These are phyloP conservation scores for Penicillium paneum DNA, from an alignment of 2,329 filamentous ascomycete genomes.

Conservation along the genomic window DNA sequence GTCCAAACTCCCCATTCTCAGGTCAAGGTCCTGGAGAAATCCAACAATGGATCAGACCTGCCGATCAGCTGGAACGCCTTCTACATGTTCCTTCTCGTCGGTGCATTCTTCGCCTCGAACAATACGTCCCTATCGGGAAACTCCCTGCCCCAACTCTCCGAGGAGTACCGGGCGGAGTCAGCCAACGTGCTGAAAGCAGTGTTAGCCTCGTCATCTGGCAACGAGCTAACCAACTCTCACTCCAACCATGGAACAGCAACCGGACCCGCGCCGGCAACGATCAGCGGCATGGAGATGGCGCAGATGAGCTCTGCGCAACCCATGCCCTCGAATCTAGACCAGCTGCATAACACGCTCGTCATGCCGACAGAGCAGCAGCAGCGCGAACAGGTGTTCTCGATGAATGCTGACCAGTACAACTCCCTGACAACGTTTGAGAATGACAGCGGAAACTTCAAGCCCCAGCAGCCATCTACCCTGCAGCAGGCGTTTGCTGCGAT, in stretches of 20 bases:
- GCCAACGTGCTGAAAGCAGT: constrained; percentile 49
- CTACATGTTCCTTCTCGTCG: constrained; percentile 95
- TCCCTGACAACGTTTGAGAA: constrained; percentile 70
- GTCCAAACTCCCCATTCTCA: constrained; percentile 26
- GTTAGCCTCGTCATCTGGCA: constrained; percentile 43
- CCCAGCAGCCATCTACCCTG: constrained; percentile 42
- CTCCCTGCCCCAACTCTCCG: constrained; percentile 51
- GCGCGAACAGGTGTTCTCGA: constrained; percentile 80
- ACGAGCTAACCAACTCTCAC: constrained; percentile 50
- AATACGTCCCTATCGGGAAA: constrained; percentile 59
- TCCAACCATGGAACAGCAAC: constrained; percentile 39
- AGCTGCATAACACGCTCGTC: constrained; percentile 66
- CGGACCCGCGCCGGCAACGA: constrained; percentile 31
- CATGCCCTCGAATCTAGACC: constrained; percentile 52
- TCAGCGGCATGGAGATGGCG: constrained; percentile 40
- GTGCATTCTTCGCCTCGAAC: constrained; percentile 92
- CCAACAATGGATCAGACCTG: constrained; percentile 54
- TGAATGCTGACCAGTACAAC: constrained; percentile 85
- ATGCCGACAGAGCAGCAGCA: constrained; percentile 80
- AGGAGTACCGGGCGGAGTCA: constrained; percentile 48
- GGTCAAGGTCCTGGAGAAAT: constrained; percentile 37
- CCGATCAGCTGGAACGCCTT: constrained; percentile 64
- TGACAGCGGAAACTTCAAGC: constrained; percentile 36
- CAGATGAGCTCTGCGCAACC: constrained; percentile 30
- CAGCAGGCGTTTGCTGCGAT: constrained; percentile 72